These are phyloP conservation scores for Flagelloscypha sp. DNA, from an alignment of 768 basidiomycete genomes.

Conservation along the genomic window DNA sequence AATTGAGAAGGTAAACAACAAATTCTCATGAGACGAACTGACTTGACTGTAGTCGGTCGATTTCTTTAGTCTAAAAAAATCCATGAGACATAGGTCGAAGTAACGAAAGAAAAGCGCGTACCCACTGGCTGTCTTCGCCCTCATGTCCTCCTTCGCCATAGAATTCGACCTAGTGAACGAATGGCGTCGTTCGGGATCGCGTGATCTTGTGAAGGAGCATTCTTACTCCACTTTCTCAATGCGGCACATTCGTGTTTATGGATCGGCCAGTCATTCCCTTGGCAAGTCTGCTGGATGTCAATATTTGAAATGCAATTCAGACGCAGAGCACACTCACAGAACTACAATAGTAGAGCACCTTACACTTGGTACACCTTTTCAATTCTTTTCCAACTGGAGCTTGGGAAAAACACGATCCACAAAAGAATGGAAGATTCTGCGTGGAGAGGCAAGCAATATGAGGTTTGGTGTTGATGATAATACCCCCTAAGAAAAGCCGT, in stretches of 20 bases:
- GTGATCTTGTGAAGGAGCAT: constrained; percentile 38
- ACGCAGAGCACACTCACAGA: constrained; percentile 34
- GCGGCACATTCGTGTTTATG: constrained; percentile 79
- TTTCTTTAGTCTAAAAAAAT: constrained; percentile 44
- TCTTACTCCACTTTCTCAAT: constrained; percentile 46
- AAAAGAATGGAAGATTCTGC: constrained; percentile 49
- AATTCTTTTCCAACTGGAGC: no score
- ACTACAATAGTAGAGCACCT: constrained; percentile 67
- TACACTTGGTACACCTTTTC: constrained; percentile 71
- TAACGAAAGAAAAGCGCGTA: constrained; percentile 22
- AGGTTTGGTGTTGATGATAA: no score
- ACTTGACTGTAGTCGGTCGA: constrained; percentile 75
- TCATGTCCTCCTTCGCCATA: constrained; percentile 55
- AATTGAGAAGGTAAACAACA: constrained; percentile 3
- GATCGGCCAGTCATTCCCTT: constrained; percentile 60
- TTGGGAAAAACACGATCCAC: constrained; percentile 56
- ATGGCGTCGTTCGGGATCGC: constrained; percentile 70
- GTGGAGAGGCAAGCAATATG: constrained; percentile 60
- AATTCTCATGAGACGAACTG: constrained; percentile 17
- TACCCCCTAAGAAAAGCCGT: no score
- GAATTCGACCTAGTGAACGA: constrained; percentile 65
- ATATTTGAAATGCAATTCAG: constrained; percentile 4
- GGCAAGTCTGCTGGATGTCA: constrained; percentile 43
- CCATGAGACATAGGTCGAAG: neutral
- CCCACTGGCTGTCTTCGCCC: constrained; percentile 51